Percentiles rank a stretch among this genome's conserved stretches.
Evolutionary conservation across 1,284 basidiomycete genomes (phyloP).

Genomic region (Farysia itapuensis): DNA sequence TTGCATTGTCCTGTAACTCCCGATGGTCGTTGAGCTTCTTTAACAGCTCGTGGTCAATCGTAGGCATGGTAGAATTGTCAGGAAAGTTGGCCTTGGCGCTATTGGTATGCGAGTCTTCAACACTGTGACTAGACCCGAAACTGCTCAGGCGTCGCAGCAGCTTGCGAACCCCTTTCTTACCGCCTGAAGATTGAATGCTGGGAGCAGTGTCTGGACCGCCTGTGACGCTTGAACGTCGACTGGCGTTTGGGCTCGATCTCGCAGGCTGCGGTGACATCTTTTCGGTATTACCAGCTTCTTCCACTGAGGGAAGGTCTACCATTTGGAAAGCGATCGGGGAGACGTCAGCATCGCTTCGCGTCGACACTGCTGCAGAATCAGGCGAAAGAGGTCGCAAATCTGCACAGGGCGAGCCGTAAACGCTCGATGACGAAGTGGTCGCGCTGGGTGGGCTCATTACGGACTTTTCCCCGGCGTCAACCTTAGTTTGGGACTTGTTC

Average conservation of each 20-base stretch:
- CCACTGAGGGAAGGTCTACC: too few relatives aligned
- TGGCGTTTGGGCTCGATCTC: conserved; percentile 4
- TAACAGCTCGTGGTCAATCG: conserved; percentile 17
- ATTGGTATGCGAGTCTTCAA: conserved; percentile 2
- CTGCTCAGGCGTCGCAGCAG: conserved; percentile 37
- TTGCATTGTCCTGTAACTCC: not conserved
- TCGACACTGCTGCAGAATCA: conserved; percentile 15
- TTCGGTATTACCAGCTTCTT: not conserved
- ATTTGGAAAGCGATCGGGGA: conserved; percentile 23
- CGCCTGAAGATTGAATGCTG: not conserved
- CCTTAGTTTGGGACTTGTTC: conserved; percentile 2
- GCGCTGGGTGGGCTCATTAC: not conserved
- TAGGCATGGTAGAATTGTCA: conserved; percentile 24
- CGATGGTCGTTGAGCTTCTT: conserved; percentile 8
- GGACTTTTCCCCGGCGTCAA: not conserved
- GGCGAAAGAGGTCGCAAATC: conserved; percentile 17
- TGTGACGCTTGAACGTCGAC: conserved; percentile 13
- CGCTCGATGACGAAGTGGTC: conserved; percentile 5
- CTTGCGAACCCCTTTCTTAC: conserved; percentile 13
- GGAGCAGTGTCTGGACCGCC: not conserved
- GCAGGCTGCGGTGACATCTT: not conserved
- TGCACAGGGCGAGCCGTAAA: conserved; percentile 9
- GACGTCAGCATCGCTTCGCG: conserved; percentile 19
- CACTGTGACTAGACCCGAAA: conserved; percentile 13
- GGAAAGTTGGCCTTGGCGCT: conserved; percentile 25